Percentiles rank a stretch among this genome's conserved stretches.
These are phyloP conservation scores for Tricholomella constricta DNA, from an alignment of 768 basidiomycete genomes.

Conservation along the genomic window DNA sequence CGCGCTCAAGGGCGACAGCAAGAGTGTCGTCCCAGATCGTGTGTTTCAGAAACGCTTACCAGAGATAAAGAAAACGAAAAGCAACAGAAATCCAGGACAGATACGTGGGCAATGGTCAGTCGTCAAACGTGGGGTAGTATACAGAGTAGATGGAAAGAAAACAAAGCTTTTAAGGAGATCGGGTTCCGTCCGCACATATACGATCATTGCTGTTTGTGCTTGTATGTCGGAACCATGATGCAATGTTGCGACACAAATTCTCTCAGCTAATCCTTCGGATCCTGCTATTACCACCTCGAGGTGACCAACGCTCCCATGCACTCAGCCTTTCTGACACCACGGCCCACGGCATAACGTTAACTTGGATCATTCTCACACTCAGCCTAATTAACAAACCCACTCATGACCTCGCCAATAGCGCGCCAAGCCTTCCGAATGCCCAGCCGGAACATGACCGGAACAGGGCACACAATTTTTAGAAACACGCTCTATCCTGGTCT, in stretches of 20 bases:
- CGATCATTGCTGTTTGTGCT: slow-evolving; percentile 3
- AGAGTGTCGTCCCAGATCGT: neutral
- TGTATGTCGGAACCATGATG: slow-evolving; percentile 11
- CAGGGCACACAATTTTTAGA: neutral
- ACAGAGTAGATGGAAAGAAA: neutral
- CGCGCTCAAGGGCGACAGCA: neutral
- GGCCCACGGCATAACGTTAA: neutral
- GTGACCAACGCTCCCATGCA: neutral
- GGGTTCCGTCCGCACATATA: slow-evolving; percentile 12
- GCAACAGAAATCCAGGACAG: neutral
- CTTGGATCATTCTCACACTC: neutral
- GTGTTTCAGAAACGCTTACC: no score
- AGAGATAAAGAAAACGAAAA: neutral
- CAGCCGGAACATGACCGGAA: slow-evolving; percentile 9
- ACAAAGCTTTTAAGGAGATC: neutral
- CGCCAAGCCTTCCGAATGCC: slow-evolving; percentile 2
- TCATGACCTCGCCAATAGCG: neutral
- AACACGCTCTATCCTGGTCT: neutral
- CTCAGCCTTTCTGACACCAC: neutral
- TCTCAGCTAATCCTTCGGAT: slow-evolving; percentile 4
- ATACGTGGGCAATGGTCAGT: neutral
- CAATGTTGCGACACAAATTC: slow-evolving; percentile 8
- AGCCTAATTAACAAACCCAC: neutral
- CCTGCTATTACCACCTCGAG: neutral
- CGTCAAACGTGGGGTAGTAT: neutral